Conservation (phyloP, 2,329 filamentous ascomycete species). For the Claviceps spartinae region DNA sequence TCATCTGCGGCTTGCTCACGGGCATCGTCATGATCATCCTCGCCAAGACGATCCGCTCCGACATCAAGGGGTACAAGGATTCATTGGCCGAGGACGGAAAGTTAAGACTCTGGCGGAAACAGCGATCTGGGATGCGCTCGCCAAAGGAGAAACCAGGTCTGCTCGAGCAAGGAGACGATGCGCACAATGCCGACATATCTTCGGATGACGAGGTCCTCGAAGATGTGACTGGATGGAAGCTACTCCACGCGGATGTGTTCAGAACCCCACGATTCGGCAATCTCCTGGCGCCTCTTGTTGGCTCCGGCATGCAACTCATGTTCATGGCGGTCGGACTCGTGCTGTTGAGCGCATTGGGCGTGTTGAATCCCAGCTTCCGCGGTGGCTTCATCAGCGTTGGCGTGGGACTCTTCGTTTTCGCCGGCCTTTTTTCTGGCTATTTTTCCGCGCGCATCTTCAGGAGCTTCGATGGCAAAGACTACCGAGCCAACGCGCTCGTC, state of each 20-base stretch:
- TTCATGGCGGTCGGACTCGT: slow-evolving; percentile 68
- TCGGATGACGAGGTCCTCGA: slow-evolving; percentile 49
- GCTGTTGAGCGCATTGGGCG: slow-evolving; percentile 57
- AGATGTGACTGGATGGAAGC: slow-evolving; percentile 77
- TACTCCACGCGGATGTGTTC: slow-evolving; percentile 81
- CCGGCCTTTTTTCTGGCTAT: slow-evolving; percentile 74
- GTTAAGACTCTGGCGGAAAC: slow-evolving; percentile 35
- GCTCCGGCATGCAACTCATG: slow-evolving; percentile 75
- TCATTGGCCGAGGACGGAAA: slow-evolving; percentile 53
- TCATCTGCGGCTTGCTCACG: slow-evolving; percentile 68
- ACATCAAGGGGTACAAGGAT: slow-evolving; percentile 64
- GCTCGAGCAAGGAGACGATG: slow-evolving; percentile 44
- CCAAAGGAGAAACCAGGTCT: slow-evolving; percentile 42
- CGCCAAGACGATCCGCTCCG: slow-evolving; percentile 61
- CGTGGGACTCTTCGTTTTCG: slow-evolving; percentile 69
- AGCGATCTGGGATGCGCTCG: slow-evolving; percentile 19
- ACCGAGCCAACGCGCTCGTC: slow-evolving; percentile 61
- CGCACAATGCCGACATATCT: slow-evolving; percentile 38
- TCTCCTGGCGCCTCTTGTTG: slow-evolving; percentile 66
- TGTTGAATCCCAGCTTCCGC: slow-evolving; percentile 79
- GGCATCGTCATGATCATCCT: slow-evolving; percentile 71
- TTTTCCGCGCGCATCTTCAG: slow-evolving; percentile 74
- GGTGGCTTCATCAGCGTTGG: slow-evolving; percentile 80
- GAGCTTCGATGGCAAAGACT: slow-evolving; percentile 65
- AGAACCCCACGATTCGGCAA: slow-evolving; percentile 56